A percentile compares a stretch with the other conserved stretches of the same genome.
These are phyloP conservation scores for Clarireedia paspali DNA, from an alignment of 2,329 filamentous ascomycete species.

Conservation along the genomic window DNA sequence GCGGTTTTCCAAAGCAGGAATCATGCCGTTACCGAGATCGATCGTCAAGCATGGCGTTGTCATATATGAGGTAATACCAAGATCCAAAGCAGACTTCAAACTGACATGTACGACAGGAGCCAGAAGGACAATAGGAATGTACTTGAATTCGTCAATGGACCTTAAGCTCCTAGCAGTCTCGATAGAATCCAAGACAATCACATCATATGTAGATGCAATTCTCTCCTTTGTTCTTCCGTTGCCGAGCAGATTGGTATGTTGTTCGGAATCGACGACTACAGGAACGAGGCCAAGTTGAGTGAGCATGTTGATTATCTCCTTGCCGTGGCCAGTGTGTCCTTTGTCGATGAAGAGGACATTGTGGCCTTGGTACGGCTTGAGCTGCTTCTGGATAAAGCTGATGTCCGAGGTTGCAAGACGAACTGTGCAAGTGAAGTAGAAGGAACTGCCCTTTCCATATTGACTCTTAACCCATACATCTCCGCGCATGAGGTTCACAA, in stretches of 20 bases:
- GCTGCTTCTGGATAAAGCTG: constrained; percentile 69
- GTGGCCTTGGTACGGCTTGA: constrained; percentile 86
- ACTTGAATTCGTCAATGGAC: constrained; percentile 91
- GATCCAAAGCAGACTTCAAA: constrained; percentile 85
- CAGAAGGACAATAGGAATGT: constrained; percentile 88
- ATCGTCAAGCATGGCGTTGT: constrained; percentile 92
- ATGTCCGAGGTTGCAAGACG: constrained; percentile 76
- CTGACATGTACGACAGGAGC: constrained; percentile 85
- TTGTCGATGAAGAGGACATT: constrained; percentile 94
- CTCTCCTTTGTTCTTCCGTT: constrained; percentile 40
- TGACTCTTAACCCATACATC: constrained; percentile 94
- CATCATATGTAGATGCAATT: constrained; percentile 60
- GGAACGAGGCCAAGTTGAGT: constrained; percentile 72
- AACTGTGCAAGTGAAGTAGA: constrained; percentile 93
- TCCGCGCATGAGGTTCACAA: constrained; percentile 94
- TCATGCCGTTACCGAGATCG: constrained; percentile 91
- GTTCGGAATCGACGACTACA: constrained; percentile 75
- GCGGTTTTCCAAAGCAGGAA: constrained; percentile 87
- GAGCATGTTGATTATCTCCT: constrained; percentile 73
- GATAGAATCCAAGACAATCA: constrained; percentile 91
- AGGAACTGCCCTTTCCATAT: constrained; percentile 84
- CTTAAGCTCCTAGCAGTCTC: constrained; percentile 80
- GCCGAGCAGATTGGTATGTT: constrained; percentile 46
- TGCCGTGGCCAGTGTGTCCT: constrained; percentile 67
- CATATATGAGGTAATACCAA: constrained; percentile 99